Evolutionary conservation across 2,329 filamentous ascomycete genomes (phyloP).

Genomic region (Colletotrichum plurivorum): DNA sequence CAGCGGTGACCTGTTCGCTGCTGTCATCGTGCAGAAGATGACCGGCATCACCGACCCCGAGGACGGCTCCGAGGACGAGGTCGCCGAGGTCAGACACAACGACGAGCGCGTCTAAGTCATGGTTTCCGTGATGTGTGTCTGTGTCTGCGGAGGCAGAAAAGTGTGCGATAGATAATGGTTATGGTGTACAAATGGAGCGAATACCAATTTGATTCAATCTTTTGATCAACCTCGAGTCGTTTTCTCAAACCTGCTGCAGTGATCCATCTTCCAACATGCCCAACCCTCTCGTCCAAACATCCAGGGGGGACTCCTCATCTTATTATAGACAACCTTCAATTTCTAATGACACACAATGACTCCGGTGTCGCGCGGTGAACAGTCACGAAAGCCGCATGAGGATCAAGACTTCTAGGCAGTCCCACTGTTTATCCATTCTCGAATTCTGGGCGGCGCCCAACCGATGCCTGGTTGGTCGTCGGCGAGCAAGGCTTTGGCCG

Average conservation of each 20-base stretch:
- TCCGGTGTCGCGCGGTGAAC: slow-evolving; percentile 28
- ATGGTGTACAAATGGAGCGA: slow-evolving; percentile 12
- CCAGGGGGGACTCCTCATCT: not conserved
- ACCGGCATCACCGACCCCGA: slow-evolving; percentile 52
- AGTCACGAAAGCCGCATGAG: slow-evolving; percentile 3
- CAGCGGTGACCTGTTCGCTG: slow-evolving; percentile 63
- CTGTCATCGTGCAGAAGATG: slow-evolving; percentile 54
- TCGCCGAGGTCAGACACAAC: slow-evolving; percentile 24
- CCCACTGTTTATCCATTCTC: not conserved
- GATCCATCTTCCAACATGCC: not conserved
- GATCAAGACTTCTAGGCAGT: not conserved
- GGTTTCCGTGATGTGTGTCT: not conserved
- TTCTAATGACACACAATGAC: not conserved
- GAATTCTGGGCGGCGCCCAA: not conserved
- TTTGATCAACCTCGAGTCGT: not conserved
- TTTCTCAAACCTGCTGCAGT: not conserved
- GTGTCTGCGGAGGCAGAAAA: not conserved
- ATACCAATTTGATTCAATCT: slow-evolving; percentile 17
- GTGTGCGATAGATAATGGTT: slow-evolving; percentile 1
- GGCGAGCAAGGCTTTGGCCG: not conserved
- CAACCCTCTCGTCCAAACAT: not conserved
- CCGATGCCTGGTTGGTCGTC: not conserved
- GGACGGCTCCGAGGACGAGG: slow-evolving; percentile 28
- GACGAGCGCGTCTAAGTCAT: slow-evolving; percentile 28
- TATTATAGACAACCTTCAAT: not conserved